Evolutionary conservation across 192 early-diverging fungal genomes (phyloP).

Genomic region (Coemansia sp.): DNA sequence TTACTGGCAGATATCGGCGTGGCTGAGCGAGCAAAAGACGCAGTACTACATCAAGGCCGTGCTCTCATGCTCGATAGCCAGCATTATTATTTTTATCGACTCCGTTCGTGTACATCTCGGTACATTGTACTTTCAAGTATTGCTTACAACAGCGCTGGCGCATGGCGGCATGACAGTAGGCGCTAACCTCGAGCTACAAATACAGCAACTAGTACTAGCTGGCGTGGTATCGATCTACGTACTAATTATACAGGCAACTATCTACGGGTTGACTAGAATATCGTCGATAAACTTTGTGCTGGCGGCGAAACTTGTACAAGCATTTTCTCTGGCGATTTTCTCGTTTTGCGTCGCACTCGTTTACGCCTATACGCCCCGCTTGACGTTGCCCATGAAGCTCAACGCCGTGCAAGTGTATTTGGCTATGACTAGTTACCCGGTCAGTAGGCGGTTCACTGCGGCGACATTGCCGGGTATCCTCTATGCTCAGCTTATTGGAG

Average conservation of each 20-base stretch:
- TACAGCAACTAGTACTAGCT: slow-evolving; percentile 34
- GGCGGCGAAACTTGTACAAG: slow-evolving; percentile 23
- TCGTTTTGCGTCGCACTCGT: slow-evolving; percentile 28
- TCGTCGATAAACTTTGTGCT: slow-evolving; percentile 20
- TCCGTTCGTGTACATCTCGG: slow-evolving; percentile 28
- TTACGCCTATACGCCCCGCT: slow-evolving; percentile 36
- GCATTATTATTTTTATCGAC: slow-evolving; percentile 29
- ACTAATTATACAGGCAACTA: slow-evolving; percentile 22
- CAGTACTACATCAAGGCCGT: slow-evolving; percentile 47
- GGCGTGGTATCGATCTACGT: slow-evolving; percentile 28
- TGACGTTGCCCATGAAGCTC: slow-evolving; percentile 34
- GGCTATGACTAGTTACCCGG: slow-evolving; percentile 26
- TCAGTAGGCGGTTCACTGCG: slow-evolving; percentile 8
- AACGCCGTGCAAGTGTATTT: slow-evolving; percentile 28
- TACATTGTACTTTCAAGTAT: slow-evolving; percentile 27
- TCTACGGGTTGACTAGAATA: slow-evolving; percentile 13
- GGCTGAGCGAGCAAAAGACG: slow-evolving; percentile 25
- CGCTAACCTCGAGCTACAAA: slow-evolving; percentile 45
- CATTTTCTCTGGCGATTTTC: slow-evolving; percentile 27
- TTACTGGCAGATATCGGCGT: background rate
- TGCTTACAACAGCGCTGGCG: slow-evolving; percentile 43
- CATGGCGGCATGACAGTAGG: slow-evolving; percentile 45
- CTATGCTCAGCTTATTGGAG: slow-evolving; percentile 44
- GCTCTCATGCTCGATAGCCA: slow-evolving; percentile 29
- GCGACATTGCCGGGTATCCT: slow-evolving; percentile 33